These are phyloP conservation scores for Penstemon davidsonii DNA, from an alignment of 257 asterid genomes.

Conservation along the genomic window DNA sequence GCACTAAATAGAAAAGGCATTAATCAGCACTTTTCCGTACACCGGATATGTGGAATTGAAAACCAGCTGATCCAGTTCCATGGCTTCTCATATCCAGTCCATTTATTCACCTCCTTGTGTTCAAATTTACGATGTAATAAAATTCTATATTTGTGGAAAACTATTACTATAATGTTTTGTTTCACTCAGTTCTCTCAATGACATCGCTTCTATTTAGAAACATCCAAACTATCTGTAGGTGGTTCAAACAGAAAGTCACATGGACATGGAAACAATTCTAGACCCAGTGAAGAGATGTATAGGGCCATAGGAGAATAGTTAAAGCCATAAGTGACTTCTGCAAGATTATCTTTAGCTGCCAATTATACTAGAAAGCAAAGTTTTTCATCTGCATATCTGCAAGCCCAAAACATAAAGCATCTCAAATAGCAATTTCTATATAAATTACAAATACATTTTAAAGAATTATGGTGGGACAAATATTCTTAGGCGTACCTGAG, in stretches of 20 bases:
- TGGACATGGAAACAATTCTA: background rate
- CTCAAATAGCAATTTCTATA: no score
- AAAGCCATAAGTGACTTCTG: conserved; percentile 3
- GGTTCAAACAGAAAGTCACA: background rate
- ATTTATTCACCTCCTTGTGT: background rate
- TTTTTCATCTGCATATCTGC: no score
- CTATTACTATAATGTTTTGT: background rate
- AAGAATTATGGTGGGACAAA: no score
- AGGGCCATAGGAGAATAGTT: background rate
- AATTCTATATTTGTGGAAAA: conserved; percentile 2
- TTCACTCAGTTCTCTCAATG: background rate
- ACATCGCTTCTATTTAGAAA: background rate
- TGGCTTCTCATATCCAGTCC: background rate
- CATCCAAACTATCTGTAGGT: conserved; percentile 7
- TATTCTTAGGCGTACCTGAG: conserved; percentile 51
- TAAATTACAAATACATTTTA: no score
- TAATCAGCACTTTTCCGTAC: background rate
- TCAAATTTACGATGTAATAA: background rate
- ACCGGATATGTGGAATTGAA: no score
- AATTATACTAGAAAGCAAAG: no score
- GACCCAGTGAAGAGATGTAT: background rate
- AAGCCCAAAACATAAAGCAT: no score
- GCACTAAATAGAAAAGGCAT: background rate
- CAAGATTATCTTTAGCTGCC: background rate
- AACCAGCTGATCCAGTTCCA: background rate